phyloP scores from a whole-genome alignment of 768 basidiomycete genomes.

The Kwoniella dendrophila region DNA sequence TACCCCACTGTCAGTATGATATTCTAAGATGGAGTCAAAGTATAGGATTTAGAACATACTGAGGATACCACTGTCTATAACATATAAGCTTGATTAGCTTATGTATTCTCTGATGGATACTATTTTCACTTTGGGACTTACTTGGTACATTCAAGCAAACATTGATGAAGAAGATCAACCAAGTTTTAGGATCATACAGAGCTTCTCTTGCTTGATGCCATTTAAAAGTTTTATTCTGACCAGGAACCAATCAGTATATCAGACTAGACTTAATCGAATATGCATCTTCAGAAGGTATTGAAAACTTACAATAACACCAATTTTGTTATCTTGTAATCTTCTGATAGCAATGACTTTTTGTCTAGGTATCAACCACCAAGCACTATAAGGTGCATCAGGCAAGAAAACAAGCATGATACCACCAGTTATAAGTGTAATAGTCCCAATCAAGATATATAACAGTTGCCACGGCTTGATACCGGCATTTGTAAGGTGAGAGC shows the following conservation, averaged over 20 bases:
- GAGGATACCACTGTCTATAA: background rate
- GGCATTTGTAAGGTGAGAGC: background rate
- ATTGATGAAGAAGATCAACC: constrained; percentile 39
- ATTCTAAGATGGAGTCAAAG: background rate
- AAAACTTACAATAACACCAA: constrained; percentile 23
- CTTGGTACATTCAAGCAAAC: constrained; percentile 35
- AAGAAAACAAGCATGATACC: constrained; percentile 25
- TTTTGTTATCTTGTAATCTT: constrained; percentile 26
- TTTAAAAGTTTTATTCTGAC: constrained; percentile 1
- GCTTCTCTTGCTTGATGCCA: constrained; percentile 28
- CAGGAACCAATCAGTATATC: background rate
- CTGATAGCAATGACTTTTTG: constrained; percentile 32
- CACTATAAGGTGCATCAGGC: constrained; percentile 26
- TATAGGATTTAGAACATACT: background rate
- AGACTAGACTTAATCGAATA: background rate
- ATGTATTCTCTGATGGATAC: background rate
- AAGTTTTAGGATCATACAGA: constrained; percentile 33
- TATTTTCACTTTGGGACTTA: constrained; percentile 2
- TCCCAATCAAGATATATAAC: constrained; percentile 31
- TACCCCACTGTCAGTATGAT: background rate
- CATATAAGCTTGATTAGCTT: background rate
- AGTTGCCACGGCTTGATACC: constrained; percentile 21
- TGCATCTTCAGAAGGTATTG: background rate
- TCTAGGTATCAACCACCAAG: constrained; percentile 37
- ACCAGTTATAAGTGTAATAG: constrained; percentile 27